Percentiles rank a stretch among this genome's conserved stretches.
Evolutionary conservation across 2,329 filamentous ascomycete species (phyloP).

Genomic region (Microcera coccophila): DNA sequence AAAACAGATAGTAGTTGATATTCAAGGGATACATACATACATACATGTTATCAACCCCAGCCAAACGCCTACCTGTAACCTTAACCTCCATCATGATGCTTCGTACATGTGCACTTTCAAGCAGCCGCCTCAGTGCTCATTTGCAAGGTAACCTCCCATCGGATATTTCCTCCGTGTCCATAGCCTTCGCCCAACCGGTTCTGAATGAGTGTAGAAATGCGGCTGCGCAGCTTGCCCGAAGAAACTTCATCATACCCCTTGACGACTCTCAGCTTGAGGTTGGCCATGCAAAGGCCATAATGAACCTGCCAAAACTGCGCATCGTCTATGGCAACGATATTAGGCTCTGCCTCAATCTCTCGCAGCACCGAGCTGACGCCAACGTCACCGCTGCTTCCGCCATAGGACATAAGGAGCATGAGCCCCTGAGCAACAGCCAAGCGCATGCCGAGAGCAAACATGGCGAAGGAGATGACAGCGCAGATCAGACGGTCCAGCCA

Average conservation of each 20-base stretch:
- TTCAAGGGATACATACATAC: conserved; percentile 2
- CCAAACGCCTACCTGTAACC: not conserved
- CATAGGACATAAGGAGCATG: conserved; percentile 94
- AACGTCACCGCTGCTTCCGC: conserved; percentile 34
- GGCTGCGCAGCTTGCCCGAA: conserved; percentile 68
- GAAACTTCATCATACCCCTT: conserved; percentile 65
- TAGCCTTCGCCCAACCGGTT: conserved; percentile 86
- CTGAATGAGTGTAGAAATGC: conserved; percentile 73
- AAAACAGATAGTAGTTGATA: conserved; percentile 5
- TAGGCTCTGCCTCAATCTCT: conserved; percentile 78
- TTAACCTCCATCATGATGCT: not conserved
- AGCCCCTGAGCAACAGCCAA: conserved; percentile 82
- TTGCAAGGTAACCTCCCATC: conserved; percentile 93
- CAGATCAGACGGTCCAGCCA: conserved; percentile 83
- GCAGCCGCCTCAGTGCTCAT: conserved; percentile 45
- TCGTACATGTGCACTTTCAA: not conserved
- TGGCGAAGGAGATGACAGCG: conserved; percentile 74
- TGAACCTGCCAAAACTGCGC: conserved; percentile 98
- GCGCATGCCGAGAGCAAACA: conserved; percentile 82
- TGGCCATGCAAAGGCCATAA: conserved; percentile 94
- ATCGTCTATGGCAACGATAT: conserved; percentile 75
- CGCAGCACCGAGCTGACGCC: conserved; percentile 70
- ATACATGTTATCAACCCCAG: not conserved
- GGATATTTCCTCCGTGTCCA: conserved; percentile 70
- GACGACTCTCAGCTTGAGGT: conserved; percentile 72